Evolutionary conservation across 257 asterid genomes (phyloP).

Genomic region (Parsonsia alboflavescens): DNA sequence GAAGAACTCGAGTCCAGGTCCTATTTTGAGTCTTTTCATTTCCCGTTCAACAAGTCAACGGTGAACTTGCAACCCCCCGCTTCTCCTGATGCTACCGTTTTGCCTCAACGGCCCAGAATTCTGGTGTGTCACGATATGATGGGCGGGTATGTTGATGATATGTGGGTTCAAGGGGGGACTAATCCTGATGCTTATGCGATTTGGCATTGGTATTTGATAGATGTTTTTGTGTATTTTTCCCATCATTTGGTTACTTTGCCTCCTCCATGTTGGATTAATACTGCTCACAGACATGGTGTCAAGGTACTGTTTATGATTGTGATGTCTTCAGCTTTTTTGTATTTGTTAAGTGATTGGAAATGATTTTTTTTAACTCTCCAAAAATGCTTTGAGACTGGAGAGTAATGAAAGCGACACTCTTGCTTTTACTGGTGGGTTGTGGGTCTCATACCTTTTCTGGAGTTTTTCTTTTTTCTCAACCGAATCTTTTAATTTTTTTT

Average conservation of each 20-base stretch:
- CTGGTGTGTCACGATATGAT: constrained; percentile 91
- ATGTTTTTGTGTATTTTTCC: constrained; percentile 84
- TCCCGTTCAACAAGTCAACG: constrained; percentile 50
- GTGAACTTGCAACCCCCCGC: constrained; percentile 38
- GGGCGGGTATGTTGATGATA: constrained; percentile 87
- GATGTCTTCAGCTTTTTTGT: not conserved
- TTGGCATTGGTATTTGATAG: constrained; percentile 97
- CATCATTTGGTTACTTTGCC: constrained; percentile 84
- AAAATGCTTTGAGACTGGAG: not conserved
- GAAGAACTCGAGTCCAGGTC: constrained; percentile 72
- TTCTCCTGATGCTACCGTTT: constrained; percentile 9
- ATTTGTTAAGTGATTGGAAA: not conserved
- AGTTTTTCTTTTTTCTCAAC: no score
- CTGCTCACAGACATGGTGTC: constrained; percentile 88
- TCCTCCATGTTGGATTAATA: constrained; percentile 89
- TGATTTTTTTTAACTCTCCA: not conserved
- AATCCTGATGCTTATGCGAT: constrained; percentile 69
- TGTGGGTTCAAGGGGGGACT: constrained; percentile 72
- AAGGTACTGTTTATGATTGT: constrained; percentile 38
- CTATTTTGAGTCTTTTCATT: constrained; percentile 79
- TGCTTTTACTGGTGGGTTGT: not conserved
- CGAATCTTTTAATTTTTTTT: no score
- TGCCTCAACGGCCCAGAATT: constrained; percentile 59
- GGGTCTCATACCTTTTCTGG: no score
- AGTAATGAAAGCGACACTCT: not conserved